Percentiles rank a stretch among this genome's conserved stretches.
Evolutionary conservation across 2,329 filamentous ascomycete genomes (phyloP).

Genomic region (Talaromyces amestolkiae): DNA sequence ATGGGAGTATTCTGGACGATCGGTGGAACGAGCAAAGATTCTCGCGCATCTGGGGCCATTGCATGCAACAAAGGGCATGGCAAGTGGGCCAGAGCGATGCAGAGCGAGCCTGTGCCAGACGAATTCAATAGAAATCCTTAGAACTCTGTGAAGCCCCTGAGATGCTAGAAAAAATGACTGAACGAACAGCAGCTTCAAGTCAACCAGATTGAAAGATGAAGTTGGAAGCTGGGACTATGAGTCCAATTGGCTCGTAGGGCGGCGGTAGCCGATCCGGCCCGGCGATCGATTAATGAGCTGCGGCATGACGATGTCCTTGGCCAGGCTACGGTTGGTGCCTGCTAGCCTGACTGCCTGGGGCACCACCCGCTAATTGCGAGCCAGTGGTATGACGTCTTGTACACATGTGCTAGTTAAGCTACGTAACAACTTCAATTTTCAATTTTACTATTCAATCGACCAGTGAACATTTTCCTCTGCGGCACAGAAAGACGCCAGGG

Average conservation of each 20-base stretch:
- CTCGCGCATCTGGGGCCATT: conserved; percentile 34
- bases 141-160: background rate
- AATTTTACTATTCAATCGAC: background rate
- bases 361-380: background rate
- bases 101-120: conserved; percentile 19
- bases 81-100: conserved; percentile 17
- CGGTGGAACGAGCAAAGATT: conserved; percentile 22
- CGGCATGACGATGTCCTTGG: background rate
- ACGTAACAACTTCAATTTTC: background rate
- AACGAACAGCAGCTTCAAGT: background rate
- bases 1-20: conserved; percentile 6
- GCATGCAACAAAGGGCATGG: conserved; percentile 25
- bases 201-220: background rate
- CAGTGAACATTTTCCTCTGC: background rate
- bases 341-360: background rate
- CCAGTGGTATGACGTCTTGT: conserved; percentile 21
- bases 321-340: conserved; percentile 10
- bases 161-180: background rate
- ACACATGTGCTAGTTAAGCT: conserved; percentile 15
- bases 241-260: background rate
- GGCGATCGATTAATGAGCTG: conserved; percentile 1
- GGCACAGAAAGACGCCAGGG: background rate
- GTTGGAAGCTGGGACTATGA: background rate
- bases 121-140: background rate
- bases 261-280: background rate